Evolutionary conservation across 768 basidiomycete genomes (phyloP), one percentile per base, ranked within the genome.

Genomic region (Wakefieldia striispora): DNA sequence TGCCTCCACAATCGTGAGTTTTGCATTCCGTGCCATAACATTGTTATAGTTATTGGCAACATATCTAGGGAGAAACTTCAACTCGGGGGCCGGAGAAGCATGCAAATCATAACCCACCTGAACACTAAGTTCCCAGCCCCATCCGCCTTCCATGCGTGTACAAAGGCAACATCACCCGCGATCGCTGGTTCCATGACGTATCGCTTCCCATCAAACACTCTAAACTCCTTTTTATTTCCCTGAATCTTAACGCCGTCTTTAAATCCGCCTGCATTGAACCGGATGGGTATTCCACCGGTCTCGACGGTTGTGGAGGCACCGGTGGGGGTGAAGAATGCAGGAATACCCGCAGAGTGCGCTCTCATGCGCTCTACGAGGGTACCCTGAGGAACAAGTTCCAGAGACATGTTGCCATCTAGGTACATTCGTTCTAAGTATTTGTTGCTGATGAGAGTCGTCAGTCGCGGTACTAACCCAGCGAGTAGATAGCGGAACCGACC

Each of bases 111-210:
- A 24, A 50, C 48, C 37, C 56, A 88, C 86, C 90, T 78, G 75
- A 95, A 95, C 26, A 92, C 82, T 56, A 84, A 84, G 68, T 95
- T 95, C 6, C 91, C 91, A 41, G 82, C 78, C 63, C 91, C 90
- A 59, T 95, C 92, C 13, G 82, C 93, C 67, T 94, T 94, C 91
- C 91, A 93, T 14, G 89, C 91, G 34, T 83, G 75, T 35, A 94
- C 73, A 64, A 95, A 84, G 6, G 92, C 91, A 57, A 90, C 80
- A 65, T 90, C 87, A 27, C 85, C 87, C 16, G 78, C 73, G 53
- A 91, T 79, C 2, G 88, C 84, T 21, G 83, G 78, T 66, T 94
- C 91, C 66, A 94, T 70, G 33, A 94, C 71, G 68, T 85, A 94
- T 64, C 79, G 71, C 58, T 83, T 78, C 13, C 88, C 91, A 51